Base-by-base conservation (phyloP, 768 basidiomycete genomes). In the Amanita phalloides region DNA sequence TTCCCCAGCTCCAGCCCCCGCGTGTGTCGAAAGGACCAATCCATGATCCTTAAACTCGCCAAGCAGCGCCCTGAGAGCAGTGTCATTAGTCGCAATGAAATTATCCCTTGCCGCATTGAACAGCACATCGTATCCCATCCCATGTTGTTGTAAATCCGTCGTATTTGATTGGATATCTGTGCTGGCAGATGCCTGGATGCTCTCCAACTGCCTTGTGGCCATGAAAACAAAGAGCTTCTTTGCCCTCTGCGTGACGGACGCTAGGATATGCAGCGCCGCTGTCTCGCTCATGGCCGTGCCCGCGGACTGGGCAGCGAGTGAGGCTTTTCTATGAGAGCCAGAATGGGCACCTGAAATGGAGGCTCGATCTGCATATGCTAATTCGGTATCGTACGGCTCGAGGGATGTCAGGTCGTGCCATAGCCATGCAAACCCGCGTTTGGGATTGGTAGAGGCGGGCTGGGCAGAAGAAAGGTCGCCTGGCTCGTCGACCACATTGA, bases 341-440 rank as follows among this genome's bases (percentile, higher is more conserved):
- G 68, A 64, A 44, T 71, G 70, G 8, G 76, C 81, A 13, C 81
- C 78, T 14, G 75, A 66, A 48, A 86, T 68, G 35, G 79, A 81
- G 3, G 79, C 75, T n/a, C 75, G 77, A 60, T 86, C 82, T 20
- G 77, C 78, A 47, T 71, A 79, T 0, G 78, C 71, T 36, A 89
- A 74, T 63, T 97, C 93, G 54, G 76, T 74, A 62, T 88, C 82
- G 70, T 94, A 96, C 1, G 88, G 72, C 13, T 68, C 71, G 57
- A 93, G 84, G 1, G 95, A 96, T 3, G 92, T 90, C 21, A 91
- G 65, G 65, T 95, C 90, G 66, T 97, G 90, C 81, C 90, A 90
- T 13, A 92, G 69, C 82, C 89, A 91, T 1, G 79, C 67, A 62
- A 79, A 85, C 7, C 84, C 84, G 32, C 73, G 73, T 33, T 65